A percentile compares a stretch with the other conserved stretches of the same genome.
Conservation (phyloP, 352 stramenopile genomes). For the Phytophthora rubi region DNA sequence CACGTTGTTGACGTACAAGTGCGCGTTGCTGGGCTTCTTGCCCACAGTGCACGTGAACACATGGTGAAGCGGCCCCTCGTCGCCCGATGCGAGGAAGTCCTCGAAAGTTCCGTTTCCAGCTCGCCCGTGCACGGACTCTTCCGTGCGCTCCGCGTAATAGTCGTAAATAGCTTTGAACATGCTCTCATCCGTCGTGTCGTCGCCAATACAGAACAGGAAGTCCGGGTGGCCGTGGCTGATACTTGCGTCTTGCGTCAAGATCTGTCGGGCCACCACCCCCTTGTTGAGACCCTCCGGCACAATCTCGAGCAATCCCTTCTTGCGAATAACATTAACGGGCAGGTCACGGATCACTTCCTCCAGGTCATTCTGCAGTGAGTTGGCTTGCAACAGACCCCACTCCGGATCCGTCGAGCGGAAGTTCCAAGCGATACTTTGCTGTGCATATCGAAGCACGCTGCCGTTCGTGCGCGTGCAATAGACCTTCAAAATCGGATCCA, state of each 20-base stretch:
- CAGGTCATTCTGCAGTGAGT: constrained; percentile 90
- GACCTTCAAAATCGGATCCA: constrained; percentile 94
- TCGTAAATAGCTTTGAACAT: constrained; percentile 97
- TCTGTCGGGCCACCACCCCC: constrained; percentile 95
- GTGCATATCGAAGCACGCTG: constrained; percentile 92
- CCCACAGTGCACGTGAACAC: constrained; percentile 93
- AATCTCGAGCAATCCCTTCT: constrained; percentile 95
- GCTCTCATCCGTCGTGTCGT: constrained; percentile 97
- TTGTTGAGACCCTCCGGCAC: constrained; percentile 96
- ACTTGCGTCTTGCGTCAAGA: constrained; percentile 88
- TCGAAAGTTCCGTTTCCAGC: constrained; percentile 23
- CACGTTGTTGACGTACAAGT: constrained; percentile 92
- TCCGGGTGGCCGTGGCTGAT: constrained; percentile 89
- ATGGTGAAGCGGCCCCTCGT: constrained; percentile 75
- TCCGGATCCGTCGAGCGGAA: constrained; percentile 98
- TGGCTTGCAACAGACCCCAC: constrained; percentile 96
- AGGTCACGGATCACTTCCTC: constrained; percentile 80
- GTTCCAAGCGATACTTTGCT: constrained; percentile 97
- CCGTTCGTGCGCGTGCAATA: constrained; percentile 97
- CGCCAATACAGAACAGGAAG: constrained; percentile 97
- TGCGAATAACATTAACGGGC: constrained; percentile 80
- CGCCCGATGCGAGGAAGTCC: constrained; percentile 31
- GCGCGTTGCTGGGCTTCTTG: constrained; percentile 91
- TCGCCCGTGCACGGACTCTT: constrained; percentile 79
- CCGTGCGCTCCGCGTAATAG: constrained; percentile 88